A percentile compares a stretch with the other conserved stretches of the same genome.
Conservation (phyloP, 495 filamentous ascomycete species). For the Trichoderma orchidacearum region DNA sequence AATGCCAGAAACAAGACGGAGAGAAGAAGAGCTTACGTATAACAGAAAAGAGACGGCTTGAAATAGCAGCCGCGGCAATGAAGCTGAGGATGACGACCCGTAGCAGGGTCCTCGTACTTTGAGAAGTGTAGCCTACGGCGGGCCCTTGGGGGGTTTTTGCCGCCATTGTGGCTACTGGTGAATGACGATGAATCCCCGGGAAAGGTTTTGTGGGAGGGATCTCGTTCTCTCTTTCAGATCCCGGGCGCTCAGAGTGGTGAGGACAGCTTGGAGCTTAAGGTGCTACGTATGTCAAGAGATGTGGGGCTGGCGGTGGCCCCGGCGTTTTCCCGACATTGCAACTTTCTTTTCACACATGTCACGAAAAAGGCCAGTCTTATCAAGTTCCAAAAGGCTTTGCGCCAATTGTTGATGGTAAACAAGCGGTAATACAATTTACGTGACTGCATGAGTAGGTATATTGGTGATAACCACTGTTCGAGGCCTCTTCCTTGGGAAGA, state of each 20-base stretch:
- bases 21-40: conserved; percentile 54
- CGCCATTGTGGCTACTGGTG: conserved; percentile 22
- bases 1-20: neutral
- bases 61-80: conserved; percentile 84
- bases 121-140: conserved; percentile 28
- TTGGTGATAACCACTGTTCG: no score
- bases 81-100: conserved; percentile 84
- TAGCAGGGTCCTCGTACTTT: conserved; percentile 72
- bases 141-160: conserved; percentile 17
- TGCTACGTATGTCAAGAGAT: neutral
- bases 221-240: conserved; percentile 6
- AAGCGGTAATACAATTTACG: no score
- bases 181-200: neutral
- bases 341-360: neutral
- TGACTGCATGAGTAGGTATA: no score
- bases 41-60: conserved; percentile 93
- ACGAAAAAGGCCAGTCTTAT: neutral
- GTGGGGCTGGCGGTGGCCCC: neutral
- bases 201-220: conserved; percentile 12
- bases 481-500: no score
- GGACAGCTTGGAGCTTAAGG: conserved; percentile 29
- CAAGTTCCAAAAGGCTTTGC: neutral
- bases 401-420: neutral
- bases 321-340: neutral
- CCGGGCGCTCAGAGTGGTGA: conserved; percentile 8